phyloP scores from a whole-genome alignment of 306 rosid species.

The barrel medic (Medicago truncatula) region MtrunA17r5.0-ANR NC_053047.1:41309001-41309500 shows the following conservation, averaged over 20 bases:
- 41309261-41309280: conserved; percentile 67
- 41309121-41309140: conserved; percentile 89
- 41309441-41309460: conserved; percentile 66
- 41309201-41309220: conserved; percentile 22
- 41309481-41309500: conserved; percentile 97
- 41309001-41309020: too few species aligned
- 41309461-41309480: conserved; percentile 94
- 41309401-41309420: neutral
- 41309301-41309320: conserved; percentile 89
- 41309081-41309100: conserved; percentile 79
- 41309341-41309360: conserved; percentile 98
- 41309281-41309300: conserved; percentile 76
- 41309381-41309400: neutral
- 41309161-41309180: conserved; percentile 54
- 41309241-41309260: conserved; percentile 56
- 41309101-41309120: conserved; percentile 99
- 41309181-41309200: conserved; percentile 1
- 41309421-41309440: conserved; percentile 11
- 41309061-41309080: conserved; percentile 10
- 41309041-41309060: conserved; percentile 37
- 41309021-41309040: conserved; percentile 9
- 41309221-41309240: conserved; percentile 36
- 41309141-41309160: conserved; percentile 74
- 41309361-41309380: conserved; percentile 47
- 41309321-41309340: conserved; percentile 88